These are phyloP conservation scores for Discostella stelligera DNA, from an alignment of 352 stramenopile genomes.

Conservation along the genomic window DNA sequence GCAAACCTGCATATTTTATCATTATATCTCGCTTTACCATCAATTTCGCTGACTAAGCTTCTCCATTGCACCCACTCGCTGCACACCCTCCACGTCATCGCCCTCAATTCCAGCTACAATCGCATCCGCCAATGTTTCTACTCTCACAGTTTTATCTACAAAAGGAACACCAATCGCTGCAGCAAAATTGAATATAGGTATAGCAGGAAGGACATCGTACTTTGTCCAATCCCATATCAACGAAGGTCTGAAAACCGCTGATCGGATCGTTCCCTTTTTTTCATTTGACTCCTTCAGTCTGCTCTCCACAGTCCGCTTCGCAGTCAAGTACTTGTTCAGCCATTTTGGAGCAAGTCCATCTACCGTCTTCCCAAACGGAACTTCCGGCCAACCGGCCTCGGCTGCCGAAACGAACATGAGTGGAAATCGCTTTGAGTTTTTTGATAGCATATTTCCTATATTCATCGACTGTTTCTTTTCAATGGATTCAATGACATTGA, in stretches of 20 bases:
- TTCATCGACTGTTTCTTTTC: constrained; percentile 48
- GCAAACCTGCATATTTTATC: neutral
- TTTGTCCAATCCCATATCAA: constrained; percentile 81
- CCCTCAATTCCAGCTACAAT: constrained; percentile 64
- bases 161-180: constrained; percentile 76
- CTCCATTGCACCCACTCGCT: constrained; percentile 68
- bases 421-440: constrained; percentile 47
- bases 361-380: constrained; percentile 61
- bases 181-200: constrained; percentile 73
- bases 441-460: constrained; percentile 16
- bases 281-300: constrained; percentile 45
- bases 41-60: constrained; percentile 36
- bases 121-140: constrained; percentile 73
- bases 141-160: constrained; percentile 77
- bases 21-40: constrained; percentile 21
- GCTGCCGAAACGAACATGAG: constrained; percentile 76
- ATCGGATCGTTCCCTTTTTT: constrained; percentile 47
- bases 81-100: constrained; percentile 55
- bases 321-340: constrained; percentile 73
- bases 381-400: constrained; percentile 78
- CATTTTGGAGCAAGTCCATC: constrained; percentile 75
- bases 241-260: constrained; percentile 69
- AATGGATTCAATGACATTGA: constrained; percentile 76
- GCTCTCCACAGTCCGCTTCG: constrained; percentile 73
- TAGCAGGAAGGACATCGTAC: constrained; percentile 60